Evolutionary conservation across 495 filamentous ascomycete genomes (phyloP).

Genomic region (Penicillium coffeae): DNA sequence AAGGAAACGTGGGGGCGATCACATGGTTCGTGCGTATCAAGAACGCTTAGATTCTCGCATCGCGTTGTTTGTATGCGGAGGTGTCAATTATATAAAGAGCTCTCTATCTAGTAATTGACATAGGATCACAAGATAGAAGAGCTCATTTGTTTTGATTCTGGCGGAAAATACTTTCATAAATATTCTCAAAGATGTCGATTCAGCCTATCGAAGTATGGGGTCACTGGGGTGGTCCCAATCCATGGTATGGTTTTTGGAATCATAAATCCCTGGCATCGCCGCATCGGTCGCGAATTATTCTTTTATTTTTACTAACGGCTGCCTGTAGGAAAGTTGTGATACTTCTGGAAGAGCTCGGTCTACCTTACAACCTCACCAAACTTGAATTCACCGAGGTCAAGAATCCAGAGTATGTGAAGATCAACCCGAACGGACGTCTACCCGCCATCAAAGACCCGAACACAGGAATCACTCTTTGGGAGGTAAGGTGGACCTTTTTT

Average conservation of each 20-base stretch:
- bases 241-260: background rate
- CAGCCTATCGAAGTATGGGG: background rate
- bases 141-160: background rate
- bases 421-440: slow-evolving; percentile 4
- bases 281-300: too few species aligned
- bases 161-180: background rate
- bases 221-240: slow-evolving; percentile 1
- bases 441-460: slow-evolving; percentile 4
- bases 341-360: background rate
- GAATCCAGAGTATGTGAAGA: background rate
- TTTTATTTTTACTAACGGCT: background rate
- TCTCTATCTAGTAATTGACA: too few species aligned
- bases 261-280: too few species aligned
- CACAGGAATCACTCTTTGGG: slow-evolving; percentile 5
- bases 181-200: background rate
- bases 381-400: slow-evolving; percentile 7
- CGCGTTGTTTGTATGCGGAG: too few species aligned
- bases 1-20: background rate
- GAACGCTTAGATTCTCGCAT: slow-evolving; percentile 1
- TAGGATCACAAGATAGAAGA: too few species aligned
- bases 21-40: too few species aligned
- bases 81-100: too few species aligned
- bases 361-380: background rate
- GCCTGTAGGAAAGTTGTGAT: background rate
- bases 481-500: background rate